Base-by-base conservation (phyloP, 352 stramenopile species). In the Pythium biforme region DNA sequence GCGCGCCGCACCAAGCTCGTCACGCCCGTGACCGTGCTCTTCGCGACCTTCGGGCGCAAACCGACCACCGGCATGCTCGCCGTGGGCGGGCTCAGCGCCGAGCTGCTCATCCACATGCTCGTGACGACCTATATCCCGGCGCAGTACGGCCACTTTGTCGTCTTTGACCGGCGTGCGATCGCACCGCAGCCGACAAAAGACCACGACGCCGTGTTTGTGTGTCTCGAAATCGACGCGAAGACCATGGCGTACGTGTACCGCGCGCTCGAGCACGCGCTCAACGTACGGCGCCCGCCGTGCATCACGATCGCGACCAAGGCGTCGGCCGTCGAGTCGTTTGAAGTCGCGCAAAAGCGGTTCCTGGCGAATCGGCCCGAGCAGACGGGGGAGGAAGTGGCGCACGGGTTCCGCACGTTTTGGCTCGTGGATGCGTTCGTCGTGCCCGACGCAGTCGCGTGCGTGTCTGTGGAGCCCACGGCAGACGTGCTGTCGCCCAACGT, bases 91-190 rank as follows among this genome's bases (percentile, higher is more conserved):
- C 72, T 98, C 27, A 78, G 76, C 1, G 83, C 86, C 2, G 79
- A 97, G 64, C 64, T 97, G 26, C 71, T 95, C 12, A 93, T 98
- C 37, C 93, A 92, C 64, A 85, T 97, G 83, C 81, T 96, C 29
- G 89, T 98, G 12, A 97, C 85, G 8, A 98, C 92, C 27, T 94
- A 93, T 63, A 76, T 98, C 19, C 89, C 90, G 0, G 88, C 92
- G 0, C 94, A 98, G 64, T 98, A 97, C 62, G 93, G 90, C 62
- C 90, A 96, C 64, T 95, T 97, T 22, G 76, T 92, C 4, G 84
- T 96, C 1, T 96, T 91, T 56, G 89, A 97, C 20, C 69, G 82
- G 27, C 83, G 83, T 19, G 49, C 81, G 12, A 73, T 89, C n/a
- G 69, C 79, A 0, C 84, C 81, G 23, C n/a, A 66, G 26, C 50